Conservation (phyloP, 2,329 filamentous ascomycete species). For the Hymenoscyphus occultus region DNA sequence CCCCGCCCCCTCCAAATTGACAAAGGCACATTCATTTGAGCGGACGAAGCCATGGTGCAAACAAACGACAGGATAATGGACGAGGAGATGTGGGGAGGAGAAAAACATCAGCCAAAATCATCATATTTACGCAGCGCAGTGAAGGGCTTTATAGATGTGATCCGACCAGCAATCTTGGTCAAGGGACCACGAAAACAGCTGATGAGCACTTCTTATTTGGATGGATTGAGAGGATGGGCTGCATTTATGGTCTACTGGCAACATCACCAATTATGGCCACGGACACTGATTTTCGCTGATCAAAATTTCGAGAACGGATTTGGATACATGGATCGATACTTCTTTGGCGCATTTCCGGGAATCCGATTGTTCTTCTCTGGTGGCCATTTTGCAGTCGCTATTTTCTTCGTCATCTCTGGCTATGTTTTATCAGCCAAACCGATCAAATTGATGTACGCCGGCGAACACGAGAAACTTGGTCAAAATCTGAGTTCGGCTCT, state of each 20-base stretch:
- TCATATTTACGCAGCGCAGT: not conserved
- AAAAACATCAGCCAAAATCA: not conserved
- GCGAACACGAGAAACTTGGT: conserved; percentile 29
- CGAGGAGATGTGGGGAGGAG: conserved; percentile 5
- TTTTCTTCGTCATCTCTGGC: conserved; percentile 51
- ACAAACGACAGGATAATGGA: not conserved
- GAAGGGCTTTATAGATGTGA: not conserved
- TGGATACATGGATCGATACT: conserved; percentile 12
- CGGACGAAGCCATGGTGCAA: not conserved
- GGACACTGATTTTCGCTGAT: conserved; percentile 11
- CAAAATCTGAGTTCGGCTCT: conserved; percentile 45
- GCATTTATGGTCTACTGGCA: conserved; percentile 45
- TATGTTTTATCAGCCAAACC: conserved; percentile 47
- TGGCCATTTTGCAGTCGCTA: conserved; percentile 55
- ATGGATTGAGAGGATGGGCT: conserved; percentile 46
- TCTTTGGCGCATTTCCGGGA: conserved; percentile 49
- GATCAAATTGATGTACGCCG: conserved; percentile 41
- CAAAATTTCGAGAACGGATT: conserved; percentile 14
- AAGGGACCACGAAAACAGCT: conserved; percentile 2
- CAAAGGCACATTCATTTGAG: not conserved
- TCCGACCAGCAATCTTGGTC: conserved; percentile 8
- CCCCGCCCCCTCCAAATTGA: not conserved
- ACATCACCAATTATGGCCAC: conserved; percentile 16
- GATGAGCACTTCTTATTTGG: conserved; percentile 38
- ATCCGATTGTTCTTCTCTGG: conserved; percentile 54